Evolutionary conservation across 1,139 yeast genomes (phyloP), one percentile per base, ranked within the genome.

Genomic region (Candida glucosophila): DNA sequence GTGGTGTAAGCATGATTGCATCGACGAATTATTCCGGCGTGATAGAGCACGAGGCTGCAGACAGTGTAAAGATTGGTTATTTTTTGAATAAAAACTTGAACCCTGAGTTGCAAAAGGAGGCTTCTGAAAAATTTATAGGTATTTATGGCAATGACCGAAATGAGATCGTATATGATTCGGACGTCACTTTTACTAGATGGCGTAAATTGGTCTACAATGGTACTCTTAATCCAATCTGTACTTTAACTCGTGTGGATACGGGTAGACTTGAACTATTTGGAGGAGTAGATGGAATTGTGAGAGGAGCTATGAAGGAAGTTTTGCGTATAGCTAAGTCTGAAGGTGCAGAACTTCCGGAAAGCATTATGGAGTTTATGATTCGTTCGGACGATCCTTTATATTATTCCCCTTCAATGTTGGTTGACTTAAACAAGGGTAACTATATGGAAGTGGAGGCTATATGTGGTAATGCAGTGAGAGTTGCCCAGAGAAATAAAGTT

Each of bases 191-290:
- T 40, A 61, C 74, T 5, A 58, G 93, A 45, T 81, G 92, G 92
- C 60, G 71, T 32, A 81, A 81, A 45, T 59, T 81, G 29, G 64
- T 79, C 12, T 80, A 80, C 53, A 81, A 81, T 43, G 69, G 80
- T 6, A 66, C 74, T 3, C 63, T 73, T 46, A 80, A 80, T 52
- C 67, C 88, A 2, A 58, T 73, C 4, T 42, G 45, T 17, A 34
- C 46, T 24, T 47, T 65, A 28, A 65, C 59, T 28, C 47, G 42
- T 13, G 25, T 45, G 22, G 78, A 75, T 39, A 63, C 65, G 14
- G 75, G 76, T 22, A 52, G 78, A 27, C 44, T 68, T 20, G 69
- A 60, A 36, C 52, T 69, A 14, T 55, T 60, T 31, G 67, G 67
- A 5, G 73, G 70, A 5, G 74, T 74, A 81, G 41, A 47, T 17